phyloP scores from a whole-genome alignment of 192 early-diverging fungal species.

The Gamsiella multidivaricata region DNA sequence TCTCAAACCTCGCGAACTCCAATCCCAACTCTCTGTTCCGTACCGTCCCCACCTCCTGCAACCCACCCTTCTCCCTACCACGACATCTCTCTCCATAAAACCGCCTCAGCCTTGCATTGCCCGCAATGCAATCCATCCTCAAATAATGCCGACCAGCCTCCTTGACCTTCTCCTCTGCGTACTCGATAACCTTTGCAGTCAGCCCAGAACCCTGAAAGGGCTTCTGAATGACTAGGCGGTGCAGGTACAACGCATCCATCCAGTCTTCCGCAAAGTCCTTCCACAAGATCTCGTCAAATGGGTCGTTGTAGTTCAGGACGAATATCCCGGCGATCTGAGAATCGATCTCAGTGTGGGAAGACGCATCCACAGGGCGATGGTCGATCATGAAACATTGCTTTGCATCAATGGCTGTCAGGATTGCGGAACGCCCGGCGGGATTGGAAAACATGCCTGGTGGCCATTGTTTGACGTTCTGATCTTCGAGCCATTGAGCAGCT shows the following conservation, averaged over 20 bases:
- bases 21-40: conserved; percentile 8
- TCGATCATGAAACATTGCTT: conserved; percentile 29
- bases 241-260: conserved; percentile 40
- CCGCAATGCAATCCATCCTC: conserved; percentile 26
- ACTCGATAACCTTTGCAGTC: conserved; percentile 19
- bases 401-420: conserved; percentile 11
- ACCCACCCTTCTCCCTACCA: conserved; percentile 12
- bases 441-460: conserved; percentile 25
- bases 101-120: conserved; percentile 12
- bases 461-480: conserved; percentile 40
- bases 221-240: conserved; percentile 29
- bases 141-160: conserved; percentile 26
- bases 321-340: conserved; percentile 26
- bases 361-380: neutral
- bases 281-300: conserved; percentile 37
- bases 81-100: conserved; percentile 32
- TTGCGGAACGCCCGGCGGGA: neutral
- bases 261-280: conserved; percentile 11
- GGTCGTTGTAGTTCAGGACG: conserved; percentile 22
- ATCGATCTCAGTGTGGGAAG: neutral
- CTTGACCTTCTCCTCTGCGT: conserved; percentile 16
- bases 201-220: conserved; percentile 25
- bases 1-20: conserved; percentile 35
- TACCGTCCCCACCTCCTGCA: conserved; percentile 19
- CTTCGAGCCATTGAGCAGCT: conserved; percentile 2